Conservation (phyloP, 306 rosid genomes). For the Vicia villosa region DNA sequence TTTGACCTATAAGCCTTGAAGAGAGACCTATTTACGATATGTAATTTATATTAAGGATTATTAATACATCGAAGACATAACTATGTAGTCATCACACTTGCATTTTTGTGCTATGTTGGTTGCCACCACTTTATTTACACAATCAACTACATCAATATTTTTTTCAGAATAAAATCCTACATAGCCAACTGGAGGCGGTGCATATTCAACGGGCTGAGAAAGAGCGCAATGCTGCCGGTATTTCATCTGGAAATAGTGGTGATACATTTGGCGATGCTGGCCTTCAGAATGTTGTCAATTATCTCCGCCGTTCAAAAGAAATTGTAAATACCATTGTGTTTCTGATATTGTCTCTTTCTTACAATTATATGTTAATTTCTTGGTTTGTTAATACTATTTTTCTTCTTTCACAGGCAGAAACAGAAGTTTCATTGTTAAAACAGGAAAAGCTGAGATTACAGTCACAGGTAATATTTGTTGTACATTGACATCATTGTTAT, state of each 20-base stretch:
- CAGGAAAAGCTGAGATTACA: constrained; percentile 86
- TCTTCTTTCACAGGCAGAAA: constrained; percentile 73
- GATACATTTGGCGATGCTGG: constrained; percentile 59
- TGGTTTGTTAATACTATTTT: constrained; percentile 25
- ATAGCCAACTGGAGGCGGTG: constrained; percentile 81
- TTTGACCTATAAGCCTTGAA: neutral
- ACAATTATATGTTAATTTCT: neutral
- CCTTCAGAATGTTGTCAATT: constrained; percentile 74
- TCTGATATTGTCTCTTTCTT: constrained; percentile 13
- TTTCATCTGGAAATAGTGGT: constrained; percentile 53
- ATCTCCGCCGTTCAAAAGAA: constrained; percentile 90
- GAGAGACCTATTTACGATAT: neutral
- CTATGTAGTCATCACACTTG: neutral
- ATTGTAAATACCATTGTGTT: constrained; percentile 58
- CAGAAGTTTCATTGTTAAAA: constrained; percentile 80
- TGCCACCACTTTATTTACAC: constrained; percentile 19
- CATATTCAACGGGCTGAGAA: constrained; percentile 91
- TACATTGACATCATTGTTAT: too few relatives aligned
- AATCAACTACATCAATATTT: neutral
- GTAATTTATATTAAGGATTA: neutral
- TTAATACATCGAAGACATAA: neutral
- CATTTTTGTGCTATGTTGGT: neutral
- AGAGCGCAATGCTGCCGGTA: constrained; percentile 72
- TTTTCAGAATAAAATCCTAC: constrained; percentile 88
- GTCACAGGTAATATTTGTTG: constrained; percentile 63